phyloP scores from a whole-genome alignment of 1,284 basidiomycete species.

The Apiotrichum laibachii region DNA sequence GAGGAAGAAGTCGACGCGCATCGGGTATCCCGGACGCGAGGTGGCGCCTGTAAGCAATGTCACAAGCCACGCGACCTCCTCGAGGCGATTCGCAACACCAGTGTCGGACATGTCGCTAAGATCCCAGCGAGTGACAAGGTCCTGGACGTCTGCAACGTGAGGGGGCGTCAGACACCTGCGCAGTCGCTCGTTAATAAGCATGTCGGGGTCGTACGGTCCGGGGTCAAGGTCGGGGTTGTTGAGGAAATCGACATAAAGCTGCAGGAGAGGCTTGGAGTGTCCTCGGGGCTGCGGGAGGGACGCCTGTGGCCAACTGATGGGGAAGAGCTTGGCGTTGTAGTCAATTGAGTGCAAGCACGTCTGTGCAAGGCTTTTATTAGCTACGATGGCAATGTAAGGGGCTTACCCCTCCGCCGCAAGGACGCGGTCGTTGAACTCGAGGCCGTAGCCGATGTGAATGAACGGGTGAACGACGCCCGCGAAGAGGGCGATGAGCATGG shows the following conservation, averaged over 20 bases:
- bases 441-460: constrained; percentile 65
- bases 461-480: constrained; percentile 59
- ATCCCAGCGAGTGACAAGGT: constrained; percentile 56
- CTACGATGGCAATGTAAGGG: neutral
- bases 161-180: constrained; percentile 52
- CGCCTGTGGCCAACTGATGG: constrained; percentile 25
- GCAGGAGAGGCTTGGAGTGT: constrained; percentile 19
- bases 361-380: constrained; percentile 55
- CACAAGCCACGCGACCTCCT: constrained; percentile 59
- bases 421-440: constrained; percentile 60
- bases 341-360: constrained; percentile 55
- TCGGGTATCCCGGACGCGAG: constrained; percentile 56
- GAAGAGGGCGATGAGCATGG: constrained; percentile 61
- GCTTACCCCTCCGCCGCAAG: constrained; percentile 59
- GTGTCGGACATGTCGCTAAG: constrained; percentile 51
- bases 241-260: constrained; percentile 34
- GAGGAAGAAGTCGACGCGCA: constrained; percentile 67
- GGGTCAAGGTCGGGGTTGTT: constrained; percentile 49
- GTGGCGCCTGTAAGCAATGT: constrained; percentile 60
- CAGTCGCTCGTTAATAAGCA: constrained; percentile 55
- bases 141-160: constrained; percentile 55
- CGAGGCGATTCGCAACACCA: constrained; percentile 53
- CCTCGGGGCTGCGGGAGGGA: constrained; percentile 1
- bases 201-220: constrained; percentile 58
- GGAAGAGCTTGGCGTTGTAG: constrained; percentile 17